Conservation (phyloP, 83 land plant species). For the Picea mariana region DNA sequence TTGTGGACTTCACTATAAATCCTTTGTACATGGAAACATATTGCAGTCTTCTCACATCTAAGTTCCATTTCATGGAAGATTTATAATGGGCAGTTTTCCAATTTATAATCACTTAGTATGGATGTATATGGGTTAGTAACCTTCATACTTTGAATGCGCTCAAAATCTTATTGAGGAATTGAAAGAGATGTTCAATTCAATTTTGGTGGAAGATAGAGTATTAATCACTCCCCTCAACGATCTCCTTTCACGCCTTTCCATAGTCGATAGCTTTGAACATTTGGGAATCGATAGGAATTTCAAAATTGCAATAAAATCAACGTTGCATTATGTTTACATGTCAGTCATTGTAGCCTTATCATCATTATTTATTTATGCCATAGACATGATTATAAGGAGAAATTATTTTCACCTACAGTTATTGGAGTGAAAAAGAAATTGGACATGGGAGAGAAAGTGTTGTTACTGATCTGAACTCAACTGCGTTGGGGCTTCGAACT, state of each 20-base stretch:
- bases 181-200: no score
- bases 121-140: no score
- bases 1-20: no score
- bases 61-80: no score
- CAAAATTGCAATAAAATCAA: neutral
- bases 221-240: neutral
- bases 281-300: neutral
- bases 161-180: no score
- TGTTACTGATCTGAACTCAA: neutral
- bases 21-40: no score
- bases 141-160: no score
- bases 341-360: neutral
- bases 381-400: neutral
- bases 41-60: no score
- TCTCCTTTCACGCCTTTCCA: neutral
- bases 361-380: neutral
- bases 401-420: neutral
- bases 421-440: neutral
- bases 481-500: neutral
- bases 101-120: no score
- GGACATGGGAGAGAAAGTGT: neutral
- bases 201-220: neutral
- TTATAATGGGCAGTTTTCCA: no score
- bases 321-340: neutral
- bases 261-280: neutral